Conservation (phyloP, 2,329 filamentous ascomycete genomes). For the Hypoxylon sp. region DNA sequence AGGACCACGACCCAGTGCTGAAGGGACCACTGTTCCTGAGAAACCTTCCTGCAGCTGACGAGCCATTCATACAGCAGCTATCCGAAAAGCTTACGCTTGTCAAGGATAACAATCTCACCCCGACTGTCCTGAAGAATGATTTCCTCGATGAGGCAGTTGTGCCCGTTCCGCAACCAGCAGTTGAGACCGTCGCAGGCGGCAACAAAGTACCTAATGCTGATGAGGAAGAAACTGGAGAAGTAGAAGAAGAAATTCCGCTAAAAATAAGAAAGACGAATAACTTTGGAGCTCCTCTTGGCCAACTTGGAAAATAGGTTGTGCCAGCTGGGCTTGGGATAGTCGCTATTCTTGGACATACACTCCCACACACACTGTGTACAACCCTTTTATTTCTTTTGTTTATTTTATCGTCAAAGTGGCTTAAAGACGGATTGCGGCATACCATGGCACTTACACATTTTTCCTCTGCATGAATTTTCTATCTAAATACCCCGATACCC, state of each 20-base stretch:
- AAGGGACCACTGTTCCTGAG: constrained; percentile 66
- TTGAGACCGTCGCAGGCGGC: constrained; percentile 12
- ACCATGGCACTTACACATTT: constrained; percentile 13
- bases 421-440: constrained; percentile 12
- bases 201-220: constrained; percentile 31
- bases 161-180: constrained; percentile 11
- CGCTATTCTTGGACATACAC: constrained; percentile 4
- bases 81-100: constrained; percentile 64
- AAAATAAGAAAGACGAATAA: constrained; percentile 45
- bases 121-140: constrained; percentile 55
- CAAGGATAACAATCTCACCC: constrained; percentile 59
- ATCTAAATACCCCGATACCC: constrained; percentile 41
- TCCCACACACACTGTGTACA: constrained; percentile 19
- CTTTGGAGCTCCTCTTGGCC: constrained; percentile 47
- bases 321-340: background rate
- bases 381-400: constrained; percentile 20
- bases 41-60: constrained; percentile 68
- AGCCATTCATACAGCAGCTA: constrained; percentile 63
- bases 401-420: constrained; percentile 12
- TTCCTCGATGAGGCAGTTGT: constrained; percentile 18
- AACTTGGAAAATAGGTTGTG: constrained; percentile 31
- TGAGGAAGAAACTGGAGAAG: constrained; percentile 27
- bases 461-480: constrained; percentile 15
- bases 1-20: constrained; percentile 58
- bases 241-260: constrained; percentile 42